A percentile compares a stretch with the other conserved stretches of the same genome.
These are phyloP conservation scores for Dothideomycetidae sp. DNA, from an alignment of 2,329 filamentous ascomycete genomes.

Conservation along the genomic window DNA sequence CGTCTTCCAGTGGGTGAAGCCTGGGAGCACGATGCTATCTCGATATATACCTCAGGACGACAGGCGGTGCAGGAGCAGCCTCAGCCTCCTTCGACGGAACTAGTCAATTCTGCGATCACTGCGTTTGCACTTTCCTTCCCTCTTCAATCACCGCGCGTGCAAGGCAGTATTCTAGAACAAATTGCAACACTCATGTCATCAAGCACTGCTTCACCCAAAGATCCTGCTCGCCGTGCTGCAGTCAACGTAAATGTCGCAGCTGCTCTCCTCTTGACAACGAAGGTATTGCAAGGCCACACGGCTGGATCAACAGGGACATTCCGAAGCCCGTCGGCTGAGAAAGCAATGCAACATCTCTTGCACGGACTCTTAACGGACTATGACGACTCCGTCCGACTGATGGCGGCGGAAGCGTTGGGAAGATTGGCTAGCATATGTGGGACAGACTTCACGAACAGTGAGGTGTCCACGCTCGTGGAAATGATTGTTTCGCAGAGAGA, in stretches of 20 bases:
- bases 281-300: conserved; percentile 73
- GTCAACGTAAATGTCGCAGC: conserved; percentile 82
- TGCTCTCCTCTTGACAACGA: conserved; percentile 64
- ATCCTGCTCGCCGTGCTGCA: conserved; percentile 68
- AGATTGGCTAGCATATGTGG: conserved; percentile 74
- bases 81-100: conserved; percentile 78
- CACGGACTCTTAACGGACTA: conserved; percentile 74
- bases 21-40: conserved; percentile 76
- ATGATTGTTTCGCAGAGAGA: conserved; percentile 90
- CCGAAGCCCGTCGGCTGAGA: conserved; percentile 62
- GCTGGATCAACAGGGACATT: conserved; percentile 49
- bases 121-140: conserved; percentile 86
- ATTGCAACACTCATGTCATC: conserved; percentile 83
- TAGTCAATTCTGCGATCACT: conserved; percentile 86
- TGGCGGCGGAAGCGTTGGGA: conserved; percentile 75
- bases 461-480: conserved; percentile 85
- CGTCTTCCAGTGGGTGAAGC: conserved; percentile 60
- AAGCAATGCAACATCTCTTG: conserved; percentile 51
- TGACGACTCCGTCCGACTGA: conserved; percentile 71
- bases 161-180: conserved; percentile 92
- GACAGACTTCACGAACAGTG: conserved; percentile 72
- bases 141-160: conserved; percentile 75
- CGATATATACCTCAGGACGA: conserved; percentile 49
- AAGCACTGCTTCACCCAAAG: conserved; percentile 66
- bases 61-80: conserved; percentile 26